A percentile compares a stretch with the other conserved stretches of the same genome.
phyloP scores from a whole-genome alignment of 179 eudicot species.

The Gypsophila paniculata region DNA sequence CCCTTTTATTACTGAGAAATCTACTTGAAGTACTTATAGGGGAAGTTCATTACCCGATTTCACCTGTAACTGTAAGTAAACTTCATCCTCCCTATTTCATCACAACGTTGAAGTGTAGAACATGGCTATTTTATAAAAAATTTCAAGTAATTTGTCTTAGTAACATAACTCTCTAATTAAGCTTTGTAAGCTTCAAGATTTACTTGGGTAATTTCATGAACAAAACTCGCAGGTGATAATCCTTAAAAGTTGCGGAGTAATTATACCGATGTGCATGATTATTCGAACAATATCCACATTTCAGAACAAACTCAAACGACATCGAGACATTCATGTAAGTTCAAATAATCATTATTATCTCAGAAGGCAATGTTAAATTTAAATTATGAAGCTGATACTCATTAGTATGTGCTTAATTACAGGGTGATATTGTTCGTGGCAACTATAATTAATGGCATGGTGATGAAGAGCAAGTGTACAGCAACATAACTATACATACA shows the following conservation, averaged over 20 bases:
- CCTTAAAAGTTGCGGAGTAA: slow-evolving; percentile 56
- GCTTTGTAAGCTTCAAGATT: not conserved
- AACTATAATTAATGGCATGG: slow-evolving; percentile 14
- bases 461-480: slow-evolving; percentile 24
- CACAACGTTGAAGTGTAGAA: too few relatives aligned
- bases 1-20: slow-evolving; percentile 53
- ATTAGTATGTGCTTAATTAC: not conserved
- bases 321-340: slow-evolving; percentile 36
- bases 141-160: too few relatives aligned
- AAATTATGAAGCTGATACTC: not conserved
- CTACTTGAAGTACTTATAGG: slow-evolving; percentile 37
- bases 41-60: slow-evolving; percentile 53
- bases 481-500: not conserved
- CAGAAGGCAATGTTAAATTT: not conserved
- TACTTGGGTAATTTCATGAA: not conserved
- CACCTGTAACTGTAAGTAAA: slow-evolving; percentile 60
- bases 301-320: slow-evolving; percentile 45
- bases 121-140: too few relatives aligned
- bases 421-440: slow-evolving; percentile 26
- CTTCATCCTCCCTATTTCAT: not conserved
- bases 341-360: not conserved
- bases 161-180: not conserved
- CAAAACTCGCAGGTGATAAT: slow-evolving; percentile 51
- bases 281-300: slow-evolving; percentile 49
- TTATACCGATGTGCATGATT: slow-evolving; percentile 72